phyloP scores from a whole-genome alignment of 176 grass and related monocot species.

The Oryza glumipatula region DNA sequence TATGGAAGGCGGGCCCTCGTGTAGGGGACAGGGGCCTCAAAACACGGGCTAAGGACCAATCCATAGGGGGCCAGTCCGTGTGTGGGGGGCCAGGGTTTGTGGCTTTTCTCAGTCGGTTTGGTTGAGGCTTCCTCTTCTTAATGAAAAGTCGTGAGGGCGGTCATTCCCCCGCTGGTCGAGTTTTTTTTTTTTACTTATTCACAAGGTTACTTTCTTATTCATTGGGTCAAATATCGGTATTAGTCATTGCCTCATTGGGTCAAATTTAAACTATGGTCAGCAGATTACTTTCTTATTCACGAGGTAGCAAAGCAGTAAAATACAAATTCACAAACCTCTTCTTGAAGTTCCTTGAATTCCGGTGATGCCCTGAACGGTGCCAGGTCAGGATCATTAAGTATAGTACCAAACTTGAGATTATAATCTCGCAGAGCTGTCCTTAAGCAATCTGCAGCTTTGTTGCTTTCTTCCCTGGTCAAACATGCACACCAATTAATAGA shows the following conservation, averaged over 20 bases:
- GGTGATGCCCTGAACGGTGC: conserved; percentile 84
- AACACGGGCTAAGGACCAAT: too few relatives aligned
- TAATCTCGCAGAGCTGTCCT: conserved; percentile 84
- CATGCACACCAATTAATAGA: conserved; percentile 35
- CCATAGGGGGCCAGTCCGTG: too few relatives aligned
- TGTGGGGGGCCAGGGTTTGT: too few relatives aligned
- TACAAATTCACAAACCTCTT: conserved; percentile 65
- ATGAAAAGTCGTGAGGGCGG: too few relatives aligned
- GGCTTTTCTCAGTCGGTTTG: too few relatives aligned
- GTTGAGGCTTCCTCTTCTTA: too few relatives aligned
- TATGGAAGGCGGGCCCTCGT: too few relatives aligned
- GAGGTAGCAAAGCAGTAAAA: conserved; percentile 30
- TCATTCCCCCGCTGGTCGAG: too few relatives aligned
- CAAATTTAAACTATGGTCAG: conserved; percentile 13
- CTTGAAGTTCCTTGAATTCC: conserved; percentile 92
- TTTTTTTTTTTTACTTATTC: too few relatives aligned
- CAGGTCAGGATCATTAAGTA: conserved; percentile 92
- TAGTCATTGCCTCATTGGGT: conserved; percentile 5
- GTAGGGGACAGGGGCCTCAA: too few relatives aligned
- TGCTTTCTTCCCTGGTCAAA: conserved; percentile 87
- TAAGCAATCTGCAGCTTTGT: conserved; percentile 79
- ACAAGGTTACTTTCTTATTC: too few relatives aligned
- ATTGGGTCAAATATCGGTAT: neutral
- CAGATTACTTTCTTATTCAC: conserved; percentile 15
- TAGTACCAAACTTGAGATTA: conserved; percentile 92